Evolutionary conservation across 139 green algal species (phyloP), one percentile per base, ranked within the genome.

Genomic region (Chlorella sp.): DNA sequence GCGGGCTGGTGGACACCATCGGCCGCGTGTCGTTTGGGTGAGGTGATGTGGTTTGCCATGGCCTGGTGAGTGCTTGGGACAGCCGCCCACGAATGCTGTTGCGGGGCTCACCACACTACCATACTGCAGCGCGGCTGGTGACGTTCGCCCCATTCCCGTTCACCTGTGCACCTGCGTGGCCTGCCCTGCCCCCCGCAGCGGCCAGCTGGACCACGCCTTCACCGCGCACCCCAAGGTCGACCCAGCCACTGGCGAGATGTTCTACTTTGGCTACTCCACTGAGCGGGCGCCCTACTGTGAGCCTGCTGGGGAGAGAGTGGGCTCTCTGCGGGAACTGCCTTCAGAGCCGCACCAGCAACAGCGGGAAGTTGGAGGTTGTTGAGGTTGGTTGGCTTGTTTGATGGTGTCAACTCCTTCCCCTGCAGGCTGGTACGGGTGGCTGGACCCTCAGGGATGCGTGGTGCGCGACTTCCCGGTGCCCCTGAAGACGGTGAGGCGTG

Each of bases 211-310:
- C 40, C 87, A 89, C 43, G 32, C 85, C 34, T 96, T 96, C 89
- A 98, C 95, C 0, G 95, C 95, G 0, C 95, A 98, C 80, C 94
- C 95, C 70, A 98, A 98, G 89, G 43, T 93, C 28, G 92, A 96
- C 83, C 84, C 91, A 2, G 70, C 74, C 1, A 94, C 88, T 48
- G 90, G 91, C 16, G 75, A 87, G 74, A 43, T 92, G 41, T 90
- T 86, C 56, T 85, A 82, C 65, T 89, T 90, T 83, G 86, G 89
- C 2, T 96, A 96, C 88, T 68, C 32, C 9, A 60, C 93, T 30
- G 86, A 90, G 4, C 38, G 34, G 41, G 43, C 28, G 28, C 84
- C 90, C 9, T 89, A 90, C 67, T 83, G 77, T 82, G 76, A 60
- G 76, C 22, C 13, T 8, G 17, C 13, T 8, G 17, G 40, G 38